Base-by-base conservation (phyloP, 108 stramenopile species). In the Cyclotella baltica region DNA sequence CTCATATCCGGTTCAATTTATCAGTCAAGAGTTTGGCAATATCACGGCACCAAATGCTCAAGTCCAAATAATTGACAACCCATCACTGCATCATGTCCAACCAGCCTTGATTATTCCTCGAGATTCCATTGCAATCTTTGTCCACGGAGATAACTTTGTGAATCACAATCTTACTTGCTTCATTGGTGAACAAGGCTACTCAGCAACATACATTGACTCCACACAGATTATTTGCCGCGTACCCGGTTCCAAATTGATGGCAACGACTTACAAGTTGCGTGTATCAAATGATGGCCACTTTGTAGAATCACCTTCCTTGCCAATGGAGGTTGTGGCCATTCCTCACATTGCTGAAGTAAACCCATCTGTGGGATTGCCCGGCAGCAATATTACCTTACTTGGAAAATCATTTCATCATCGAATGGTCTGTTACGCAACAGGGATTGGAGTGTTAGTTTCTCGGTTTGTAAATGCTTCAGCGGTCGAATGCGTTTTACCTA, bases 381-480 rank as follows among this genome's bases (percentile, higher is more conserved):
- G 77, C 1, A 65, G 62, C 33, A 65, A 78, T 50, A 25, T 70
- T n/a, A 62, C 76, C 31, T 9, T 77, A 13, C 51, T n/a, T 56
- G 76, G 76, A 15, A 70, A 61, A 28, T 65, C 63, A 23, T 77
- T 77, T 28, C 52, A 72, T 56, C 61, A 28, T 11, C 22, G 13
- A n/a, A 70, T 78, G 77, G 28, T 38, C n/a, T 78, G 77, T 50
- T 25, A 56, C 5, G 34, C 56, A 3, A 11, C 28, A 56, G 70
- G 52, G 3, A 43, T 5, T 19, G 23, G 34, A 28, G 29, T 57
- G 22, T n/a, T 62, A 30, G 29, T 8, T 29, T 68, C 76, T 38
- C 34, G 19, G 28, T 77, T 70, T 27, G 38, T 77, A 57, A 77
- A 77, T 31, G 62, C 67, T 16, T 68, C 76, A 2, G 15, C 30